phyloP scores from a whole-genome alignment of 1,284 basidiomycete genomes.

The Trametes sp. region DNA sequence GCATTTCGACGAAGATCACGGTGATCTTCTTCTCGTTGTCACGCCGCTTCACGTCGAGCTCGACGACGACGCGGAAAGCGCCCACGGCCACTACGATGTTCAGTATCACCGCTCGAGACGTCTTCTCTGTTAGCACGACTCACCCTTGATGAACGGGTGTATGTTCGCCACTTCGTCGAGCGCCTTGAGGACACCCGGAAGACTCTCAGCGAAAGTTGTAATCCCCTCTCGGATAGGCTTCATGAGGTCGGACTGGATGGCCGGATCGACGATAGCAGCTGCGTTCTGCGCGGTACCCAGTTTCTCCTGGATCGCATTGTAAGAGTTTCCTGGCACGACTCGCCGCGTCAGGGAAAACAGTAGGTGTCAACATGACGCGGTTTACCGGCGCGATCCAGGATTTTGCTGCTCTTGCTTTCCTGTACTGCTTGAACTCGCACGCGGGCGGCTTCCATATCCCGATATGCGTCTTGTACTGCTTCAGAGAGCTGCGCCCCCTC shows the following conservation, averaged over 20 bases:
- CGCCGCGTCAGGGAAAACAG: too few species aligned
- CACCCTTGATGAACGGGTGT: constrained; percentile 39
- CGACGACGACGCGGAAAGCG: constrained; percentile 52
- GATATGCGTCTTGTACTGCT: neutral
- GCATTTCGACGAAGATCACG: constrained; percentile 52
- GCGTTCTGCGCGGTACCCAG: neutral
- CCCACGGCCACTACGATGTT: constrained; percentile 47
- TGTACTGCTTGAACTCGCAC: neutral
- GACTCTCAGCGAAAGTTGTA: constrained; percentile 30
- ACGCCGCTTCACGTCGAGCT: constrained; percentile 48
- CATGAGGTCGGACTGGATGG: constrained; percentile 2
- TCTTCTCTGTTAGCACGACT: neutral
- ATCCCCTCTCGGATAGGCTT: constrained; percentile 20
- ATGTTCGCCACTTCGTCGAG: constrained; percentile 36
- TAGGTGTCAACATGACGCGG: too few species aligned
- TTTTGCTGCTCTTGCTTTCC: neutral
- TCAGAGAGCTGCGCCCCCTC: neutral
- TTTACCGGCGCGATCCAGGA: neutral
- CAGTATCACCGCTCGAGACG: neutral
- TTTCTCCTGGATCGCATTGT: neutral
- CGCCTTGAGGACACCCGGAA: constrained; percentile 33
- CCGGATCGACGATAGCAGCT: neutral
- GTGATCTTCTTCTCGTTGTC: constrained; percentile 54
- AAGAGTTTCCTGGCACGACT: neutral
- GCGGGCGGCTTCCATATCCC: neutral